These are phyloP conservation scores for Mycotypha africana DNA, from an alignment of 371 early-diverging fungal species.

Conservation along the genomic window DNA sequence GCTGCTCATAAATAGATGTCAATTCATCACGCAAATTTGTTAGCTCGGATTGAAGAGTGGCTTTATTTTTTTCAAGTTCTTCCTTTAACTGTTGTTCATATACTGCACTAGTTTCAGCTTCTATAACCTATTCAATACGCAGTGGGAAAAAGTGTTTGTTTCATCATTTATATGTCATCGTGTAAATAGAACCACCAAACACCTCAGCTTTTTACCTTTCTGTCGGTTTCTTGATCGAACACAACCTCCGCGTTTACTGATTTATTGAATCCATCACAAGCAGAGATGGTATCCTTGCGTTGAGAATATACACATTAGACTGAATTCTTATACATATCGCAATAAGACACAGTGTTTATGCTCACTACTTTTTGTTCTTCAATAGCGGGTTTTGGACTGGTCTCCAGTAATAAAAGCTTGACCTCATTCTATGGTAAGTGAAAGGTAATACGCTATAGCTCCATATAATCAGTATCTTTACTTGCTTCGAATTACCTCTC, in stretches of 20 bases:
- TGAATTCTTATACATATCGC: background rate
- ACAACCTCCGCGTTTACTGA: no score
- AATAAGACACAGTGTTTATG: no score
- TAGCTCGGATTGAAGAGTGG: conserved; percentile 1
- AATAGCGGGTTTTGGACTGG: conserved; percentile 5
- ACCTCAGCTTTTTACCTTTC: no score
- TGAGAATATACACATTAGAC: no score
- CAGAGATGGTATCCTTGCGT: no score
- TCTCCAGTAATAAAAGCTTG: conserved; percentile 1
- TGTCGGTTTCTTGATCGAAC: background rate
- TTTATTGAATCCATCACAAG: no score
- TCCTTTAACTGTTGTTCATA: background rate
- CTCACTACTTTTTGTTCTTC: conserved; percentile 3
- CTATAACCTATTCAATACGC: background rate
- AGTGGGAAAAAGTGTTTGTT: background rate
- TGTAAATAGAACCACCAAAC: no score
- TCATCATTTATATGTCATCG: background rate
- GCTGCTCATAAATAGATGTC: background rate
- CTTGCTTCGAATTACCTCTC: conserved; percentile 6
- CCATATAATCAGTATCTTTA: background rate
- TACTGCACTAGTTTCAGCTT: no score
- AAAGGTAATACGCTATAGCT: background rate
- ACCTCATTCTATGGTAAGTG: conserved; percentile 1
- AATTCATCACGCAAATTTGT: background rate
- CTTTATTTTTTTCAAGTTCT: background rate